phyloP scores from a whole-genome alignment of 306 rosid species.

The Begonia peltatifolia region DNA sequence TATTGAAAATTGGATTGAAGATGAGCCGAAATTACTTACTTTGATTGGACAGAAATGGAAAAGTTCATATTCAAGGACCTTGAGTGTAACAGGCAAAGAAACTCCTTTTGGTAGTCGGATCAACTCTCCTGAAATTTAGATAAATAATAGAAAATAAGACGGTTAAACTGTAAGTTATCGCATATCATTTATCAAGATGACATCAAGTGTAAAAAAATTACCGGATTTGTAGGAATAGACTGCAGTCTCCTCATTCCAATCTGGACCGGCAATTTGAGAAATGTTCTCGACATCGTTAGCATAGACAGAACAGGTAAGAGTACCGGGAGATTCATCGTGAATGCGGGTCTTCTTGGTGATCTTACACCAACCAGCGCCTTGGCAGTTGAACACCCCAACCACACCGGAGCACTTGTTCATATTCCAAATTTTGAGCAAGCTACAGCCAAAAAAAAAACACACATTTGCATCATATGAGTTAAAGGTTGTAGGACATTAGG shows the following conservation, averaged over 20 bases:
- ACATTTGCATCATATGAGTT: neutral
- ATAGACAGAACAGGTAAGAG: slow-evolving; percentile 49
- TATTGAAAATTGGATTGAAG: neutral
- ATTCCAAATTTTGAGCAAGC: slow-evolving; percentile 97
- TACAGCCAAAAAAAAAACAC: slow-evolving; percentile 20
- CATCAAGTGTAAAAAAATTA: slow-evolving; percentile 8
- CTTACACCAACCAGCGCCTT: slow-evolving; percentile 99
- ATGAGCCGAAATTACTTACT: slow-evolving; percentile 16
- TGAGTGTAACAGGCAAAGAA: slow-evolving; percentile 64
- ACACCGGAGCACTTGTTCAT: slow-evolving; percentile 83
- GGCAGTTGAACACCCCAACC: slow-evolving; percentile 90
- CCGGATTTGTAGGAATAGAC: slow-evolving; percentile 63
- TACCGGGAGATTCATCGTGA: slow-evolving; percentile 60
- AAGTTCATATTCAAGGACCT: slow-evolving; percentile 74
- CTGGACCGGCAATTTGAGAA: slow-evolving; percentile 46
- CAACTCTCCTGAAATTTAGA: slow-evolving; percentile 46
- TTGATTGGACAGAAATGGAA: slow-evolving; percentile 74
- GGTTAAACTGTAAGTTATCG: neutral
- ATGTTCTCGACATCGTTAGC: slow-evolving; percentile 59
- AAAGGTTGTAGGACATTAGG: neutral
- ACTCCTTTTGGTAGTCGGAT: slow-evolving; percentile 61
- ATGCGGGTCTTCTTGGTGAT: slow-evolving; percentile 59
- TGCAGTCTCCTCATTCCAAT: slow-evolving; percentile 61
- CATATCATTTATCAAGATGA: neutral
- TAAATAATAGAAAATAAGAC: neutral